Conservation (phyloP, 768 basidiomycete species). For the Infundibulicybe gibba region DNA sequence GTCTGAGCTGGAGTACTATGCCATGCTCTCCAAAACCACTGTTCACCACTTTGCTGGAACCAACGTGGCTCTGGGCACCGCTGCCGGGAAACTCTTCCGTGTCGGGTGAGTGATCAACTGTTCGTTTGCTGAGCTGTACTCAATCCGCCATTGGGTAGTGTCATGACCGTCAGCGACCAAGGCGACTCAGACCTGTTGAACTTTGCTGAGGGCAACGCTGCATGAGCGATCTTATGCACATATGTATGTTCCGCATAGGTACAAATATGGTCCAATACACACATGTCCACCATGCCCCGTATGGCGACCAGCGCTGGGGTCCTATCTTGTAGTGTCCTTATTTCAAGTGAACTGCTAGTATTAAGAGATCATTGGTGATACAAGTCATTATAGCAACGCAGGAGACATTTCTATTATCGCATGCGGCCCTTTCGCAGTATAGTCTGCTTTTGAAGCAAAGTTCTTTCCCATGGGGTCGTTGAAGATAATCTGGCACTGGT, state of each 20-base stretch:
- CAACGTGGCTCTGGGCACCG: conserved; percentile 97
- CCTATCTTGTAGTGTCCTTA: too few relatives aligned
- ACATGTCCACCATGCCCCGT: neutral
- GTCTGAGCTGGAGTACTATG: conserved; percentile 99
- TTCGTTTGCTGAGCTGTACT: conserved; percentile 14
- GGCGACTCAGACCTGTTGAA: conserved; percentile 95
- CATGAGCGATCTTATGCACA: conserved; percentile 31
- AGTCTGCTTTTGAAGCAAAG: conserved; percentile 79
- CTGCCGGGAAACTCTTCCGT: conserved; percentile 98
- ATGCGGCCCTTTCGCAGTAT: conserved; percentile 67
- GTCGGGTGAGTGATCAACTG: conserved; percentile 61
- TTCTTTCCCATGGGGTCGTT: conserved; percentile 62
- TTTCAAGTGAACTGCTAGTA: neutral
- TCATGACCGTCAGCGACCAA: conserved; percentile 95
- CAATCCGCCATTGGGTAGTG: conserved; percentile 41
- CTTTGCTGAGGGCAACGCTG: conserved; percentile 71
- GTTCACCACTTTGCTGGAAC: conserved; percentile 98
- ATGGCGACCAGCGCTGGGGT: neutral
- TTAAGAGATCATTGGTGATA: neutral
- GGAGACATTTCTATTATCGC: conserved; percentile 77
- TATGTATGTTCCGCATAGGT: too few relatives aligned
- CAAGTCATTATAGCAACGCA: conserved; percentile 49
- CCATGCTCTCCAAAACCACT: conserved; percentile 98
- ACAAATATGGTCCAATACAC: too few relatives aligned
- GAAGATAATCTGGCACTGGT: conserved; percentile 59